Base-by-base conservation (phyloP, 768 basidiomycete genomes). In the Pleurotus djamor region DNA sequence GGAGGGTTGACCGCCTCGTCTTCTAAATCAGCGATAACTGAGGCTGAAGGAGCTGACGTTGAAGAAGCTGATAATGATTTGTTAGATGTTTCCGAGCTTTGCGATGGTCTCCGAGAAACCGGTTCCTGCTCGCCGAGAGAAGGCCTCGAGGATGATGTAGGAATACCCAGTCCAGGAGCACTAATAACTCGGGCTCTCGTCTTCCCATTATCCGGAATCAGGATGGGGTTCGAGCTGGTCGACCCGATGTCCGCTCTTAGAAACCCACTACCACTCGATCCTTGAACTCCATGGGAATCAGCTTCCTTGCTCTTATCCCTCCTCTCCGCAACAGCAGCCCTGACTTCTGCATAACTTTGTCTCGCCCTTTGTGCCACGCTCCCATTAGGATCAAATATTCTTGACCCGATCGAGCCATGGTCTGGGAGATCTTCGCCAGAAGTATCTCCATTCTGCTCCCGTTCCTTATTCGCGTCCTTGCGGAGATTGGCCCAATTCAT, bases 241-340 rank as follows among this genome's bases (percentile, higher is more conserved):
- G 32, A 34, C 9, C 51, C 38, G 16, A 37, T 44, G 28, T 64
- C 58, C 17, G 36, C 60, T 4, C 35, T 9, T n/a, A 51, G 59
- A 14, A 69, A 61, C 36, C 60, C 62, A 17, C 56, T 65, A 17
- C 65, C 64, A 43, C 68, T 71, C 3, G 65, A 61, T 4, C 64
- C 65, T 16, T 66, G 59, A 14, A 64, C 54, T 41, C 28, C 28
- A 37, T 32, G 17, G 10, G 28, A 10, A 8, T 45, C 54, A 28
- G 54, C 65, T 48, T 45, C 47, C 34, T 52, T 48, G 33, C 55
- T 48, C 34, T 64, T 77, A 61, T 83, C 83, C 64, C 75, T 82
- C 60, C 90, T 76, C 65, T 87, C 87, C 33, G 82, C 84, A 4
- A 91, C 90, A n/a, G 87, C 88, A 37, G 88, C 89, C 59, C 88